Conservation (phyloP, 805 yeast species). For the Spathaspora girioi region DNA sequence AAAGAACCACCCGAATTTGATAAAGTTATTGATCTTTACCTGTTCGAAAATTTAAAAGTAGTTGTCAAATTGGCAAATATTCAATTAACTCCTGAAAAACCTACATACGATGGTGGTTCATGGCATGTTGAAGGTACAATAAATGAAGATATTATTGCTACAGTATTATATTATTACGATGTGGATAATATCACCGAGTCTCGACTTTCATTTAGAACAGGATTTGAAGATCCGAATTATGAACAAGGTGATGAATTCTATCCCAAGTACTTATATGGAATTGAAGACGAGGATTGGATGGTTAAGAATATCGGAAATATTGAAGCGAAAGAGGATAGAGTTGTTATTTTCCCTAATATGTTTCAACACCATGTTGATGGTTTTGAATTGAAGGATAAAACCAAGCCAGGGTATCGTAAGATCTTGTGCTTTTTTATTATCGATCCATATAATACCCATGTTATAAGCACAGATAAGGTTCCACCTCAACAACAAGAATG, state of each 20-base stretch:
- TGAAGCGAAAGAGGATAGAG: constrained; percentile 20
- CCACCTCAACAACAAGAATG: constrained; percentile 38
- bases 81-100: constrained; percentile 38
- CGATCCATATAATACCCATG: constrained; percentile 30
- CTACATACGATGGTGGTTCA: constrained; percentile 35
- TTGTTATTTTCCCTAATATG: constrained; percentile 36
- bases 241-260: constrained; percentile 29
- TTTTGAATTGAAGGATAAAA: constrained; percentile 31
- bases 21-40: constrained; percentile 11
- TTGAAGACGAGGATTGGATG: constrained; percentile 28
- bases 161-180: constrained; percentile 39
- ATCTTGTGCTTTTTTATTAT: constrained; percentile 38
- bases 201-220: constrained; percentile 24
- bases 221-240: constrained; percentile 29
- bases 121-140: constrained; percentile 44
- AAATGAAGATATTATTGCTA: constrained; percentile 41
- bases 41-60: constrained; percentile 26
- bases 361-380: constrained; percentile 39
- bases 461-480: constrained; percentile 25
- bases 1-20: constrained; percentile 6
- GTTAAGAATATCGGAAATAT: constrained; percentile 21
- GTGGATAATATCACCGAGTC: constrained; percentile 35
- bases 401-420: constrained; percentile 35
- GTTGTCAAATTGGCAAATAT: constrained; percentile 40
- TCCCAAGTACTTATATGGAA: constrained; percentile 23